A percentile compares a stretch with the other conserved stretches of the same genome.
phyloP scores from a whole-genome alignment of 2,329 filamentous ascomycete genomes.

The Podosphaera xanthii region DNA sequence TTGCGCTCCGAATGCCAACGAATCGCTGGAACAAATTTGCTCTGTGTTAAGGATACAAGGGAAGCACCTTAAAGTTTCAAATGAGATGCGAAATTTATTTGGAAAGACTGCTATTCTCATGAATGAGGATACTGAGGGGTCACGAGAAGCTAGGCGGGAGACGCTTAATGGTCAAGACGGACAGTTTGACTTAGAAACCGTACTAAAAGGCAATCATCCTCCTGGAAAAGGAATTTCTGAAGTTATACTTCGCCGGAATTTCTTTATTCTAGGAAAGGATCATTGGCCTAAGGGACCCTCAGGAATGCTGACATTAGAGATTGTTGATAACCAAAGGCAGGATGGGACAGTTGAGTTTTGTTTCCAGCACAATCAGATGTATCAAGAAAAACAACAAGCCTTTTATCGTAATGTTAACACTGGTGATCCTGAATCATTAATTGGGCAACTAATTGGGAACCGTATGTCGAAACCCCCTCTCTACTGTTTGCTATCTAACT shows the following conservation, averaged over 20 bases:
- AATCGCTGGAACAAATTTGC: constrained; percentile 23
- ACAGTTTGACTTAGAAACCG: constrained; percentile 18
- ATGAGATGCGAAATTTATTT: constrained; percentile 71
- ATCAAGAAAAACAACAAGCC: constrained; percentile 49
- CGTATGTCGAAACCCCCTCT: constrained; percentile 19
- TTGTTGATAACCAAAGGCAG: constrained; percentile 21
- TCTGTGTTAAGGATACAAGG: constrained; percentile 38
- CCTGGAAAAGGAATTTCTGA: constrained; percentile 34
- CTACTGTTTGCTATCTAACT: constrained; percentile 6
- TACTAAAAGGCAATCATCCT: constrained; percentile 20
- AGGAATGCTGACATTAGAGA: constrained; percentile 65
- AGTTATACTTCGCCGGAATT: constrained; percentile 36
- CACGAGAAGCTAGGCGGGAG: constrained; percentile 19
- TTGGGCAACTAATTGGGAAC: constrained; percentile 48
- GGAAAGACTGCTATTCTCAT: constrained; percentile 37
- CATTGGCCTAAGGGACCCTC: constrained; percentile 48
- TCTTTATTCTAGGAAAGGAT: constrained; percentile 47
- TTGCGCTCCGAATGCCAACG: constrained; percentile 8
- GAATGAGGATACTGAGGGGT: constrained; percentile 23
- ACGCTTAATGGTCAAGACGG: constrained; percentile 21
- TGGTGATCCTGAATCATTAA: constrained; percentile 59
- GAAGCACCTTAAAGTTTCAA: constrained; percentile 59
- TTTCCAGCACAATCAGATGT: constrained; percentile 51
- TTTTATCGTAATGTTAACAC: constrained; percentile 71
- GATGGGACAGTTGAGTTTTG: constrained; percentile 49